Evolutionary conservation across 2,329 filamentous ascomycete species (phyloP).

Genomic region (Mycocentrospora acerina): DNA sequence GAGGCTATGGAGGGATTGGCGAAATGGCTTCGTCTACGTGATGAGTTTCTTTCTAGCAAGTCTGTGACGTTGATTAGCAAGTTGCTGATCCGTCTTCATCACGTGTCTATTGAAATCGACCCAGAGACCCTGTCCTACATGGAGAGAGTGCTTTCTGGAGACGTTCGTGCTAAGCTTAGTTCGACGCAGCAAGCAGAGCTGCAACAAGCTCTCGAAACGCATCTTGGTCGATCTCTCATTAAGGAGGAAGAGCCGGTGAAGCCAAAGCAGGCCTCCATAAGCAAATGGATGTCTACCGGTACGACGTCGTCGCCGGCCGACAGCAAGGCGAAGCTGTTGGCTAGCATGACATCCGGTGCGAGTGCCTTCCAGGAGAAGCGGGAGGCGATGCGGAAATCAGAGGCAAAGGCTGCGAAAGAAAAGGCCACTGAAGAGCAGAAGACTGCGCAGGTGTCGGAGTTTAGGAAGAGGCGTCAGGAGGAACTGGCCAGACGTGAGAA

Average conservation of each 20-base stretch:
- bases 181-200: slow-evolving; percentile 84
- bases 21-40: slow-evolving; percentile 87
- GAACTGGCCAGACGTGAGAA: slow-evolving; percentile 75
- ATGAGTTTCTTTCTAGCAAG: slow-evolving; percentile 79
- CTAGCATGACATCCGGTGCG: slow-evolving; percentile 29
- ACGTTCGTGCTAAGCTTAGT: slow-evolving; percentile 75
- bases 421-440: slow-evolving; percentile 30
- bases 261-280: slow-evolving; percentile 45
- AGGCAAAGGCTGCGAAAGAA: slow-evolving; percentile 26
- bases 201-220: slow-evolving; percentile 59
- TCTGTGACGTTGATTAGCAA: slow-evolving; percentile 82
- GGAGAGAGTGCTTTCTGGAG: slow-evolving; percentile 64
- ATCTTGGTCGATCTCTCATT: slow-evolving; percentile 43
- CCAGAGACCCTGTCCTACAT: slow-evolving; percentile 62
- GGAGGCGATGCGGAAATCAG: slow-evolving; percentile 23
- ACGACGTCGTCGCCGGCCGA: slow-evolving; percentile 18
- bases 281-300: slow-evolving; percentile 43
- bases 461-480: slow-evolving; percentile 72
- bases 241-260: slow-evolving; percentile 38
- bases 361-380: slow-evolving; percentile 32
- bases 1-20: slow-evolving; percentile 68
- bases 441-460: slow-evolving; percentile 45
- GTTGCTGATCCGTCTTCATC: slow-evolving; percentile 77
- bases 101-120: slow-evolving; percentile 72
- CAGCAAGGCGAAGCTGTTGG: slow-evolving; percentile 31